Evolutionary conservation across 2,329 filamentous ascomycete species (phyloP).

Genomic region (Graphium sp.): DNA sequence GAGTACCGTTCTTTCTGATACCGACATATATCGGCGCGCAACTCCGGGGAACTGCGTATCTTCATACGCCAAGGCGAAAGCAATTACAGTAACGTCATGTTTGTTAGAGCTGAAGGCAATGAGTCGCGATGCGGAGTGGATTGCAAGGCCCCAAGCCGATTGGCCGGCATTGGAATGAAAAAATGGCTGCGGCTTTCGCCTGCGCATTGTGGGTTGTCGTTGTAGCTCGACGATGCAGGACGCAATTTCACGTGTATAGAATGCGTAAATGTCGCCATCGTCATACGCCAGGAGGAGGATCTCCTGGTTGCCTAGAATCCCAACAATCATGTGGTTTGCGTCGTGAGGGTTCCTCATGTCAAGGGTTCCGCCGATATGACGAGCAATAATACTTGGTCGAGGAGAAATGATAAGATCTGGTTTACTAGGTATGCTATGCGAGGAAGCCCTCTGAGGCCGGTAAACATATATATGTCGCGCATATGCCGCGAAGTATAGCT

Average conservation of each 20-base stretch:
- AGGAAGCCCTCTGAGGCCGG: conserved; percentile 24
- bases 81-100: conserved; percentile 33
- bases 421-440: conserved; percentile 26
- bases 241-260: conserved; percentile 40
- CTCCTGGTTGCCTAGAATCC: conserved; percentile 53
- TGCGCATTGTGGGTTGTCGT: conserved; percentile 1
- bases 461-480: conserved; percentile 40
- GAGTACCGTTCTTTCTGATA: conserved; percentile 16
- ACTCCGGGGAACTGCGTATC: conserved; percentile 4
- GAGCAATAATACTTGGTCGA: conserved; percentile 19
- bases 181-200: conserved; percentile 26
- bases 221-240: conserved; percentile 18
- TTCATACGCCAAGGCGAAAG: conserved; percentile 19
- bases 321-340: conserved; percentile 53
- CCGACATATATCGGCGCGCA: neutral
- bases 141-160: conserved; percentile 78
- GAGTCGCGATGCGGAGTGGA: conserved; percentile 66
- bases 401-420: conserved; percentile 34
- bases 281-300: conserved; percentile 53
- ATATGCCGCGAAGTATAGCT: conserved; percentile 47
- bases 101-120: conserved; percentile 77
- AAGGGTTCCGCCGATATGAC: conserved; percentile 31
- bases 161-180: conserved; percentile 59
- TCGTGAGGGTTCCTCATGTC: conserved; percentile 35
- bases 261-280: conserved; percentile 59